These are phyloP conservation scores for Alternaria atra DNA, from an alignment of 2,329 filamentous ascomycete genomes.

Conservation along the genomic window DNA sequence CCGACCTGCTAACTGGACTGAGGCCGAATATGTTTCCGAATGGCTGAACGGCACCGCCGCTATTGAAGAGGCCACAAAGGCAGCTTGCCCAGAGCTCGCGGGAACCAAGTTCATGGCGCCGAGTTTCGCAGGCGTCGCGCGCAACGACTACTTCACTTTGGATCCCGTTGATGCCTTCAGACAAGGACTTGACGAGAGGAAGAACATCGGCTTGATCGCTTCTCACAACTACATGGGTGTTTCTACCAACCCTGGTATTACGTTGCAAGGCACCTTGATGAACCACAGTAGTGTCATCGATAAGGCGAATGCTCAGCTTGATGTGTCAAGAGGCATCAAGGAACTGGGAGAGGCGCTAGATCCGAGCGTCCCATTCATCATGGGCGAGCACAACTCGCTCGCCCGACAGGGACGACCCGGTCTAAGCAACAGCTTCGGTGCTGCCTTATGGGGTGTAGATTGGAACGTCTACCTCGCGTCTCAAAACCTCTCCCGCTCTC, in stretches of 20 bases:
- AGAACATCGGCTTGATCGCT: conserved; percentile 61
- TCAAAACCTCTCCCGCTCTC: conserved; percentile 64
- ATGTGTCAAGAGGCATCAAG: conserved; percentile 59
- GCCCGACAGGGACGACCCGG: conserved; percentile 69
- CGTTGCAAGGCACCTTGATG: conserved; percentile 70
- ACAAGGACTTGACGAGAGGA: conserved; percentile 34
- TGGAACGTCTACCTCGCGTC: conserved; percentile 68
- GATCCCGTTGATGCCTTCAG: not conserved
- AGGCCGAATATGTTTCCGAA: conserved; percentile 53
- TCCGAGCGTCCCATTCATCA: conserved; percentile 59
- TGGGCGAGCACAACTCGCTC: conserved; percentile 70
- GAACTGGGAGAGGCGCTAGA: conserved; percentile 53
- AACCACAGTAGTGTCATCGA: conserved; percentile 65
- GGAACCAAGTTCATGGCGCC: conserved; percentile 10
- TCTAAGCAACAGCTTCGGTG: conserved; percentile 71
- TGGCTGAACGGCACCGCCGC: conserved; percentile 10
- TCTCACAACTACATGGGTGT: conserved; percentile 71
- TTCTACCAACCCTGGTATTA: conserved; percentile 66
- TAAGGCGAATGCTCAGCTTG: conserved; percentile 15
- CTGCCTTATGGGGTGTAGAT: conserved; percentile 71
- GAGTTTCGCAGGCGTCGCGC: conserved; percentile 11
- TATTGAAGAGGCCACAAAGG: conserved; percentile 1
- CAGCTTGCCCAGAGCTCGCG: not conserved
- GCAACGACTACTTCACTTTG: not conserved
- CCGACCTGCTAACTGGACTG: conserved; percentile 63